Conservation (phyloP, 495 filamentous ascomycete species). For the Parmelia sp. region DNA sequence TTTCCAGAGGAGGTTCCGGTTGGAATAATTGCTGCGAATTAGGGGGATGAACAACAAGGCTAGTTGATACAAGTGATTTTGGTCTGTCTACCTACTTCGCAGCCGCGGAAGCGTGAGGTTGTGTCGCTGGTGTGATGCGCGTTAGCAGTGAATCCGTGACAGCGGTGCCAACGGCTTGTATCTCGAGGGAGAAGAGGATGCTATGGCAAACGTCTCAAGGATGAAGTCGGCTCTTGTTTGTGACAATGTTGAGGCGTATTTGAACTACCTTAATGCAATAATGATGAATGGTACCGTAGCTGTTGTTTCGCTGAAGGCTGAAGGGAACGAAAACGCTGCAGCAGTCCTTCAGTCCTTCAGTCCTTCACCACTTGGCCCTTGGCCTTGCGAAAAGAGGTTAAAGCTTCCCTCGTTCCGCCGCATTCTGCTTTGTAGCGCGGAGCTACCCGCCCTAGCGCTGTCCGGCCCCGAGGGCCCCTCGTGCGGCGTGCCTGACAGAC, state of each 20-base stretch:
- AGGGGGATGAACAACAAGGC: neutral
- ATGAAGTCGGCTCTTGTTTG: neutral
- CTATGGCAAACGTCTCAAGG: neutral
- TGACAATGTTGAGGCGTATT: neutral
- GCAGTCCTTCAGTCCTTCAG: too few species aligned
- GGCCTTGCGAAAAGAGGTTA: too few species aligned
- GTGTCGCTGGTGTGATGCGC: neutral
- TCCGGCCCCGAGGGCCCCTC: too few species aligned
- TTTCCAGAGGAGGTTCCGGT: neutral
- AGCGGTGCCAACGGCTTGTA: neutral
- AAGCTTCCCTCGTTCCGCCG: too few species aligned
- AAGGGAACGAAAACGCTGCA: neutral
- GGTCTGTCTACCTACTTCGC: neutral
- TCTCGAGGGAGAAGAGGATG: neutral
- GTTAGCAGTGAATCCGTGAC: neutral
- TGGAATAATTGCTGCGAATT: neutral
- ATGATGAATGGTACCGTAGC: neutral
- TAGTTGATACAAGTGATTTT: neutral
- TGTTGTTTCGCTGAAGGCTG: neutral
- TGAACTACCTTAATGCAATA: neutral
- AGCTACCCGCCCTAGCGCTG: slow-evolving; percentile 4
- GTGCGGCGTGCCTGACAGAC: too few species aligned
- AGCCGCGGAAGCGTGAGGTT: neutral
- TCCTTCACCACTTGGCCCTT: too few species aligned
- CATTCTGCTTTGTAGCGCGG: neutral